Conservation (phyloP, 192 early-diverging fungal species). For the Gaertneriomyces sp. region DNA sequence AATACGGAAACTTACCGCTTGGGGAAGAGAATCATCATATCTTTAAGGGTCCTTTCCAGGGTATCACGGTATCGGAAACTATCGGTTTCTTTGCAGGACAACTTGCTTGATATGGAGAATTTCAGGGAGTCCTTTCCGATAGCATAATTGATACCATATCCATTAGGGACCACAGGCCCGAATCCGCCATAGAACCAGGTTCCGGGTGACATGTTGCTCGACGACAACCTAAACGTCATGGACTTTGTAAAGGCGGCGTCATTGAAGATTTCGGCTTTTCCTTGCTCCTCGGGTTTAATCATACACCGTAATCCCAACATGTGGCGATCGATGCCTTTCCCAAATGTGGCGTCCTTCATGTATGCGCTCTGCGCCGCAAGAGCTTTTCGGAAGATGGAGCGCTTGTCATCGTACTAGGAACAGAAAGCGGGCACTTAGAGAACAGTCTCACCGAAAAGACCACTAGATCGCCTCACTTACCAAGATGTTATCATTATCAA, state of each 20-base stretch:
- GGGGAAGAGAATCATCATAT: constrained; percentile 62
- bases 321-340: constrained; percentile 89
- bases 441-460: not conserved
- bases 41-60: constrained; percentile 56
- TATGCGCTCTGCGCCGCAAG: constrained; percentile 61
- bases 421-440: not conserved
- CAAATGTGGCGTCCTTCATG: constrained; percentile 71
- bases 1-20: constrained; percentile 34
- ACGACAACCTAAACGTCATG: constrained; percentile 77
- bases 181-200: constrained; percentile 52
- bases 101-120: constrained; percentile 55
- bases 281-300: constrained; percentile 56
- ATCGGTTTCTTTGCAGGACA: constrained; percentile 40
- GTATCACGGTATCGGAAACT: constrained; percentile 58
- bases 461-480: constrained; percentile 17
- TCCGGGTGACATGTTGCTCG: constrained; percentile 64
- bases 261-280: constrained; percentile 61
- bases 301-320: constrained; percentile 76
- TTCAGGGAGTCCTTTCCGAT: constrained; percentile 59
- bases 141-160: constrained; percentile 55
- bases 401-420: constrained; percentile 47
- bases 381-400: constrained; percentile 40
- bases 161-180: constrained; percentile 50
- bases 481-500: constrained; percentile 66
- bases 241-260: constrained; percentile 77